Conservation (phyloP, 345 rosid species). For the Garcia nutans region DNA sequence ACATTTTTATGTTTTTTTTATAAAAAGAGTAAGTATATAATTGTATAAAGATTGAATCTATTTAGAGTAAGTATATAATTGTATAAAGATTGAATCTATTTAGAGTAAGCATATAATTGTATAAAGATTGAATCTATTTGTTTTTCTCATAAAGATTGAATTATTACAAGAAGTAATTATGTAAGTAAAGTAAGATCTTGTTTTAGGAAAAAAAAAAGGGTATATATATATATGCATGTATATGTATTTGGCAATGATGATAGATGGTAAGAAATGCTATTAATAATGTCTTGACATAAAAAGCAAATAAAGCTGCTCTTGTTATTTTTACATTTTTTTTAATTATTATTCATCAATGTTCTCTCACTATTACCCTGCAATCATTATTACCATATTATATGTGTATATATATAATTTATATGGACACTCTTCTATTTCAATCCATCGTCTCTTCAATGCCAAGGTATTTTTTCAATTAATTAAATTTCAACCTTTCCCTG, state of each 20-base stretch:
- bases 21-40: no score
- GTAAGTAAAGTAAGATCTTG: background rate
- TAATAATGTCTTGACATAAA: constrained; percentile 34
- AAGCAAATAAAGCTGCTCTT: constrained; percentile 33
- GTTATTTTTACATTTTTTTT: no score
- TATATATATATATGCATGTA: no score
- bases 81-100: no score
- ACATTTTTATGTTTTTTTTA: no score
- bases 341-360: constrained; percentile 16
- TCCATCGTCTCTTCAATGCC: constrained; percentile 32
- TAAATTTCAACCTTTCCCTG: background rate
- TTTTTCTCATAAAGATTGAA: no score
- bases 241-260: constrained; percentile 21
- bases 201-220: background rate
- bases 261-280: constrained; percentile 9
- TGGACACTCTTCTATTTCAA: constrained; percentile 35
- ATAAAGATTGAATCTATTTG: no score
- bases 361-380: constrained; percentile 21
- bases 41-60: no score
- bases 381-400: constrained; percentile 18
- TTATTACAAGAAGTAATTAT: no score
- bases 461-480: constrained; percentile 19
- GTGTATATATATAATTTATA: background rate
- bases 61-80: no score
- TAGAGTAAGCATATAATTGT: no score